Evolutionary conservation across 768 basidiomycete genomes (phyloP).

Genomic region (Auricularia heimuer): DNA sequence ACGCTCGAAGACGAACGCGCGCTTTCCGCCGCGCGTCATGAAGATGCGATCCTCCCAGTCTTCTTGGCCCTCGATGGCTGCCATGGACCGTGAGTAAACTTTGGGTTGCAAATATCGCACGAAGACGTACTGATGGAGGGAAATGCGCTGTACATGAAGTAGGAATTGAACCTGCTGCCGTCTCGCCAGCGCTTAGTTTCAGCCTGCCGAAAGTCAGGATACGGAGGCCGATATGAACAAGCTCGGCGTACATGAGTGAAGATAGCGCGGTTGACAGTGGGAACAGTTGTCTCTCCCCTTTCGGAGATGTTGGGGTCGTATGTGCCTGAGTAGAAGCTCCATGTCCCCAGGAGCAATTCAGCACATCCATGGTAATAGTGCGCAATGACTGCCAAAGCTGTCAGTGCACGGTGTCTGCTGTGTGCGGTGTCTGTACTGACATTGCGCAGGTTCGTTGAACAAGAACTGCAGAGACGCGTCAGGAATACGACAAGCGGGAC

Average conservation of each 20-base stretch:
- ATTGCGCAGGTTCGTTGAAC: conserved; percentile 63
- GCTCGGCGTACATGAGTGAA: conserved; percentile 35
- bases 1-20: conserved; percentile 62
- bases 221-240: conserved; percentile 9
- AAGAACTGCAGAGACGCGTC: conserved; percentile 11
- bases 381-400: conserved; percentile 40
- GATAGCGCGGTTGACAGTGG: conserved; percentile 57
- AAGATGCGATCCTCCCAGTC: conserved; percentile 63
- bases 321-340: conserved; percentile 53
- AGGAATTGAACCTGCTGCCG: conserved; percentile 62
- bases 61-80: conserved; percentile 48
- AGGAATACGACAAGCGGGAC: not conserved
- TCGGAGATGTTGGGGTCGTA: conserved; percentile 18
- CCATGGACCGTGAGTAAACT: conserved; percentile 1
- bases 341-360: conserved; percentile 66
- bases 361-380: conserved; percentile 88
- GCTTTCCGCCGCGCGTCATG: conserved; percentile 17
- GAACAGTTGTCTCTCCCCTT: conserved; percentile 27
- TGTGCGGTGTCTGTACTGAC: conserved; percentile 14
- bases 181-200: conserved; percentile 51
- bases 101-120: not conserved
- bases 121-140: conserved; percentile 34
- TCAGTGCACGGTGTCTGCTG: not conserved
- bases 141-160: conserved; percentile 64
- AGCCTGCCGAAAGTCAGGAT: conserved; percentile 26